Conservation (phyloP, 1,284 basidiomycete genomes). For the Boletus smithii region DNA sequence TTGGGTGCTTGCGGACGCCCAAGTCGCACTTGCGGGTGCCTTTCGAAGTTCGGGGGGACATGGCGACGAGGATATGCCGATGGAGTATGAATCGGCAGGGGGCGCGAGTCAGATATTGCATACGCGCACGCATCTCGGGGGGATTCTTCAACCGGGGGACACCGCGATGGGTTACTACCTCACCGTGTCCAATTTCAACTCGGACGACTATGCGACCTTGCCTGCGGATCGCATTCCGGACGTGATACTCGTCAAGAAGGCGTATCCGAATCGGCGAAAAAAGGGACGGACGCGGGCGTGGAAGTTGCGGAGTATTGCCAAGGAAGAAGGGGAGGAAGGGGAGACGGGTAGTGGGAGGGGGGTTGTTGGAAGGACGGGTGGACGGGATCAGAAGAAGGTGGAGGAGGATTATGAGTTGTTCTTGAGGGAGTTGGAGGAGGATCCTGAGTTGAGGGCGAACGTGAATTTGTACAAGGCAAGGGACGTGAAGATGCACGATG, state of each 20-base stretch:
- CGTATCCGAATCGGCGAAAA: conserved; percentile 92
- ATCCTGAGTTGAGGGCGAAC: conserved; percentile 85
- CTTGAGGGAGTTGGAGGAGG: conserved; percentile 94
- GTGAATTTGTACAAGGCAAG: conserved; percentile 87
- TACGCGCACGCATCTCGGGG: conserved; percentile 94
- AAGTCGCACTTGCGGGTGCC: conserved; percentile 85
- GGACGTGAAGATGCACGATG: conserved; percentile 45
- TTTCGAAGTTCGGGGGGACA: conserved; percentile 49
- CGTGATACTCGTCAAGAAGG: conserved; percentile 92
- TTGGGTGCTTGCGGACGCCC: conserved; percentile 88
- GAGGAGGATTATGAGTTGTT: conserved; percentile 97
- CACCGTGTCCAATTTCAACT: conserved; percentile 90
- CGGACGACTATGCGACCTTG: conserved; percentile 78
- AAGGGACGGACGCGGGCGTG: conserved; percentile 84
- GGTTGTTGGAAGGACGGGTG: conserved; percentile 86
- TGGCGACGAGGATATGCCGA: conserved; percentile 46
- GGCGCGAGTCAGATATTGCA: conserved; percentile 82
- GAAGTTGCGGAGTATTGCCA: conserved; percentile 92
- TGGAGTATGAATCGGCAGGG: conserved; percentile 57
- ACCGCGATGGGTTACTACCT: conserved; percentile 90
- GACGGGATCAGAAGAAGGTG: conserved; percentile 89
- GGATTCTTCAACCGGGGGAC: conserved; percentile 94
- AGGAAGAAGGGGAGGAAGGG: conserved; percentile 85
- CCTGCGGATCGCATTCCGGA: conserved; percentile 80
- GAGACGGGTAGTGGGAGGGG: conserved; percentile 74